Base-by-base conservation (phyloP, 148 eudicot species). In the Cornus suecica region DNA sequence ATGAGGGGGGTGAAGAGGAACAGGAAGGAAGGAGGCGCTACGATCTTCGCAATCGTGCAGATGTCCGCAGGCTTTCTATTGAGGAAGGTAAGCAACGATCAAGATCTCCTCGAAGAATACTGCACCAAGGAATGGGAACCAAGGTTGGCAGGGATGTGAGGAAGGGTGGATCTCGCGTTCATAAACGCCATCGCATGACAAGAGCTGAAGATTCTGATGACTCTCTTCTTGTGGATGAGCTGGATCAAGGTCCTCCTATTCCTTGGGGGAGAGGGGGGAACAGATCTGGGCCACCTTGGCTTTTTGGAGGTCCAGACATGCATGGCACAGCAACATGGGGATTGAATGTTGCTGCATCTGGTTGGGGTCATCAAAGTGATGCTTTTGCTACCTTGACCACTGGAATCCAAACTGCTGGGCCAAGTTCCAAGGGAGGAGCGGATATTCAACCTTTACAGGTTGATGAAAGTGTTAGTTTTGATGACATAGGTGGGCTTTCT, bases 401-500 rank as follows among this genome's bases (percentile, higher is more conserved):
- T 80, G 97, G 99, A 15, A 80, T 87, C 70, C 99, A 95, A 87
- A 95, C 97, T 78, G 99, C 99, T 56, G 99, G 99, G 52, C 99
- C 99, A 60, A 95, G 99, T 76, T 96, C 99, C 71, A 96, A 96
- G 83, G 98, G 99, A 52, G 99, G 99, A 66, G 99, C 99, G 71
- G 99, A 96, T 74, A 96, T 96, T 83, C 98, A 96, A 71, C 98
- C 99, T 70, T 80, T 96, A 63, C 99, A 93, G 83, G 84, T 96
- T 68, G 99, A 93, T 83, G 97, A 95, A 66, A 93, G 83, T 84
- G 91, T 96, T 51, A 93, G 92, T 81, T 96, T 96, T 74, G 87
- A 90, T 72, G 99, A 96, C 66, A 96, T 96, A 68, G 99, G 99
- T 64, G 99, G 99, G 74, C 92, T 96, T 75, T 91, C 99, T 61